Evolutionary conservation across 2,329 filamentous ascomycete species (phyloP).

Genomic region (Fusarium sp.): DNA sequence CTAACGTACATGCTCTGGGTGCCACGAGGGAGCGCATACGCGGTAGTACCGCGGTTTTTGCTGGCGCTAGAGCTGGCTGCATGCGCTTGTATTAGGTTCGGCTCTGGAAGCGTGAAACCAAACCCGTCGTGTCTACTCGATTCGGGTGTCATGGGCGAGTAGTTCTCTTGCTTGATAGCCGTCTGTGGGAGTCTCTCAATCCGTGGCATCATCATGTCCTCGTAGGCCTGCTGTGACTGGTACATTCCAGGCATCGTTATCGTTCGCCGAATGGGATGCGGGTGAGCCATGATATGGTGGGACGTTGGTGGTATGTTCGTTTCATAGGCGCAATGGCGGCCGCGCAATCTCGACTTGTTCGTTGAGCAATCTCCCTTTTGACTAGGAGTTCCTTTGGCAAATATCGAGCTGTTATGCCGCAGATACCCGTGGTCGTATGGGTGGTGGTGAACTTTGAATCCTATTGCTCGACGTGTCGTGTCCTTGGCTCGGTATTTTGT

Average conservation of each 20-base stretch:
- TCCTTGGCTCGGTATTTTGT: slow-evolving; percentile 78
- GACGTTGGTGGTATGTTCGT: slow-evolving; percentile 43
- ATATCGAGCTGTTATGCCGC: slow-evolving; percentile 47
- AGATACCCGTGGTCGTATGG: slow-evolving; percentile 35
- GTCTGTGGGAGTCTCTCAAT: slow-evolving; percentile 45
- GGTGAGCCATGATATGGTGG: slow-evolving; percentile 33
- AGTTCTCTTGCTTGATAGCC: slow-evolving; percentile 37
- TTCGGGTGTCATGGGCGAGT: slow-evolving; percentile 45
- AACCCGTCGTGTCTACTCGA: slow-evolving; percentile 31
- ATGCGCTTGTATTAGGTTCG: slow-evolving; percentile 38
- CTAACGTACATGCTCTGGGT: slow-evolving; percentile 41
- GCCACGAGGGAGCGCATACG: slow-evolving; percentile 39
- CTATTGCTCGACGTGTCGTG: slow-evolving; percentile 47
- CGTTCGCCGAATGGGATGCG: slow-evolving; percentile 36
- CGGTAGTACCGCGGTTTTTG: slow-evolving; percentile 27
- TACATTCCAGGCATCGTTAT: slow-evolving; percentile 44
- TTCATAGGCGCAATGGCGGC: slow-evolving; percentile 42
- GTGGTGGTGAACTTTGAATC: slow-evolving; percentile 31
- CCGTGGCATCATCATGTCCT: slow-evolving; percentile 41
- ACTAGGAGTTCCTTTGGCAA: slow-evolving; percentile 52
- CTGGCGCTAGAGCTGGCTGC: slow-evolving; percentile 24
- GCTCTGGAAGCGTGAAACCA: slow-evolving; percentile 41
- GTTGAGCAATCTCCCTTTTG: slow-evolving; percentile 55
- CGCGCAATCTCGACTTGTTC: slow-evolving; percentile 47
- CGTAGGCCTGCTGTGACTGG: slow-evolving; percentile 38